These are phyloP conservation scores for Trapa incisa DNA, from an alignment of 345 rosid genomes.

Conservation along the genomic window DNA sequence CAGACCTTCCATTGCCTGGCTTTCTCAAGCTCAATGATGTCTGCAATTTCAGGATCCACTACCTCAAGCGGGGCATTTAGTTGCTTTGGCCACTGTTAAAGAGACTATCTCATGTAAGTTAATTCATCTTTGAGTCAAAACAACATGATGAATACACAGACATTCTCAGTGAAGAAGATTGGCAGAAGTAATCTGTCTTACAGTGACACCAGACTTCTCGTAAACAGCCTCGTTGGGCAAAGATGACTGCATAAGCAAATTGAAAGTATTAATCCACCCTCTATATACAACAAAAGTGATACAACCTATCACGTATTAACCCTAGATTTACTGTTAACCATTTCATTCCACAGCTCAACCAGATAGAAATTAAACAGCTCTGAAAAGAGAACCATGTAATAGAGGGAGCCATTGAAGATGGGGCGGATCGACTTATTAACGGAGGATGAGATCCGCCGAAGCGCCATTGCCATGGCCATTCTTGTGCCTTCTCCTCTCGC, in stretches of 20 bases:
- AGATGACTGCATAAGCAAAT: conserved; percentile 44
- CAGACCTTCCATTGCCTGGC: conserved; percentile 97
- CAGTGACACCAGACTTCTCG: conserved; percentile 66
- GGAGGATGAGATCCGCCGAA: conserved; percentile 85
- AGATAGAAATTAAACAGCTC: background rate
- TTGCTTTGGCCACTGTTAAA: conserved; percentile 84
- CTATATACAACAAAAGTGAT: background rate
- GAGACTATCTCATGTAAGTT: background rate
- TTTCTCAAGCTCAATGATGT: conserved; percentile 91
- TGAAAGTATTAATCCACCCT: background rate
- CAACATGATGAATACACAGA: background rate
- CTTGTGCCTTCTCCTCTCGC: conserved; percentile 10
- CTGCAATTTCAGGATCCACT: conserved; percentile 90
- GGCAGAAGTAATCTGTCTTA: conserved; percentile 16
- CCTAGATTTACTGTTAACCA: too few species aligned
- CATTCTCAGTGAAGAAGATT: background rate
- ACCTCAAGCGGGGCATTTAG: conserved; percentile 79
- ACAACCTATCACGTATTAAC: too few species aligned
- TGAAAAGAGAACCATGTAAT: conserved; percentile 41
- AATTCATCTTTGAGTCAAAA: background rate
- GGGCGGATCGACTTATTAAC: conserved; percentile 68
- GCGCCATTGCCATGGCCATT: conserved; percentile 94
- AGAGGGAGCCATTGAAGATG: conserved; percentile 44
- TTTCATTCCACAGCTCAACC: too few species aligned
- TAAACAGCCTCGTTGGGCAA: conserved; percentile 86